A percentile compares a stretch with the other conserved stretches of the same genome.
Evolutionary conservation across 2,329 filamentous ascomycete genomes (phyloP).

Genomic region (Penicillium psychrosexuale): DNA sequence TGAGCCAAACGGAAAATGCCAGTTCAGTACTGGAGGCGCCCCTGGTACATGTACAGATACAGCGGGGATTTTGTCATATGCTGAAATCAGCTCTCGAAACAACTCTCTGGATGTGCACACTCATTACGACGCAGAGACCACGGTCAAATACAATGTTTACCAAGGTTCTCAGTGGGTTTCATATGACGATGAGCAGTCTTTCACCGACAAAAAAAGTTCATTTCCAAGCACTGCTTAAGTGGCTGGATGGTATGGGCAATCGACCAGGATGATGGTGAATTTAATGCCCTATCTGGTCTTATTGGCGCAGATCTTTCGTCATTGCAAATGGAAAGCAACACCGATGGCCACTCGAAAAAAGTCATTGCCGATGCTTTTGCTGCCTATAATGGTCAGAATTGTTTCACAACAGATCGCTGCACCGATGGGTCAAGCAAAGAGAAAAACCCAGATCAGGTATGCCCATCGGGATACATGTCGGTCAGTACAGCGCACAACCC

Average conservation of each 20-base stretch:
- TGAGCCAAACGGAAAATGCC: slow-evolving; percentile 25
- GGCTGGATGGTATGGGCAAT: background rate
- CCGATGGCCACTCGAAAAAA: slow-evolving; percentile 13
- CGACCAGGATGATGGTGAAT: background rate
- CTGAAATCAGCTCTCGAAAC: slow-evolving; percentile 21
- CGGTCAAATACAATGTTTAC: background rate
- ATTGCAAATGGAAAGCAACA: background rate
- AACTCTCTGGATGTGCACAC: background rate
- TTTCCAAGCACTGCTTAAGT: background rate
- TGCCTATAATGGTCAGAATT: background rate
- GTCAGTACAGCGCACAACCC: too few species aligned
- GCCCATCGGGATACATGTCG: too few species aligned
- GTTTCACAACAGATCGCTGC: too few species aligned
- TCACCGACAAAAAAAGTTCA: background rate
- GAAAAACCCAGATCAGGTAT: too few species aligned
- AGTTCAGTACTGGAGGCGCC: slow-evolving; percentile 25
- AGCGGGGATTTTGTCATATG: slow-evolving; percentile 29
- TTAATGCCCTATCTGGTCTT: background rate
- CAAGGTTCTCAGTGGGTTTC: background rate
- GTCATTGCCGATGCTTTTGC: slow-evolving; percentile 8
- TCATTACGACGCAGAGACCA: background rate
- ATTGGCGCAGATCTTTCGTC: background rate
- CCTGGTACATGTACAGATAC: slow-evolving; percentile 30
- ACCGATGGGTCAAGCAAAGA: too few species aligned
- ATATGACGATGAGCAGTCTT: background rate